A percentile compares a stretch with the other conserved stretches of the same genome.
These are phyloP conservation scores for Pythium aphanidermatum DNA, from an alignment of 352 stramenopile species.

Conservation along the genomic window DNA sequence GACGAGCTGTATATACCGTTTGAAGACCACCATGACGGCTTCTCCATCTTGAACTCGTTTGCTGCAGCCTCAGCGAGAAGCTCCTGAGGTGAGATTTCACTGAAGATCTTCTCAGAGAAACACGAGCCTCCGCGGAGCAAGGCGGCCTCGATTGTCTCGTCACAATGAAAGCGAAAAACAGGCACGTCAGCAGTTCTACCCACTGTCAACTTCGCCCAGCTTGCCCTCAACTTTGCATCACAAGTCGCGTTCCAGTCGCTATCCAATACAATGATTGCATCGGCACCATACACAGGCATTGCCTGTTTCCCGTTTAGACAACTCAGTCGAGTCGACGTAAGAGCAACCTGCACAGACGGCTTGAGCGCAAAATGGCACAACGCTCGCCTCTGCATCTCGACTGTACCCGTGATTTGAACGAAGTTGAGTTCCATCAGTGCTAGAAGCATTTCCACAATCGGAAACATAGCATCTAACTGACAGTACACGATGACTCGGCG, in stretches of 20 bases:
- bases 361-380: conserved; percentile 69
- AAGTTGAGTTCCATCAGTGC: conserved; percentile 52
- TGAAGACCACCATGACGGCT: conserved; percentile 62
- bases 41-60: conserved; percentile 38
- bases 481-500: conserved; percentile 76
- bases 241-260: conserved; percentile 78
- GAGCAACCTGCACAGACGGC: conserved; percentile 51
- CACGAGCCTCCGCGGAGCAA: conserved; percentile 64
- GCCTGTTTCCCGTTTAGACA: conserved; percentile 32
- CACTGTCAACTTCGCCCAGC: conserved; percentile 61
- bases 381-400: conserved; percentile 44
- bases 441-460: conserved; percentile 66
- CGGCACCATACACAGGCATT: conserved; percentile 58
- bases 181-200: conserved; percentile 18
- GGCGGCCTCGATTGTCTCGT: conserved; percentile 72
- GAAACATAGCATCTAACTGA: conserved; percentile 67
- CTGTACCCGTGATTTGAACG: conserved; percentile 55
- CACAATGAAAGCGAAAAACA: conserved; percentile 76
- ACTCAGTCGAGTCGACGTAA: conserved; percentile 60
- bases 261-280: conserved; percentile 76
- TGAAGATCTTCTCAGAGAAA: conserved; percentile 75
- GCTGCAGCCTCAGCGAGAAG: conserved; percentile 38
- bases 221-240: conserved; percentile 75
- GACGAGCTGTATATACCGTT: conserved; percentile 18
- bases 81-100: conserved; percentile 65